Base-by-base conservation (phyloP, 2,329 filamentous ascomycete genomes). In the Pseudogymnoascus sp. region DNA sequence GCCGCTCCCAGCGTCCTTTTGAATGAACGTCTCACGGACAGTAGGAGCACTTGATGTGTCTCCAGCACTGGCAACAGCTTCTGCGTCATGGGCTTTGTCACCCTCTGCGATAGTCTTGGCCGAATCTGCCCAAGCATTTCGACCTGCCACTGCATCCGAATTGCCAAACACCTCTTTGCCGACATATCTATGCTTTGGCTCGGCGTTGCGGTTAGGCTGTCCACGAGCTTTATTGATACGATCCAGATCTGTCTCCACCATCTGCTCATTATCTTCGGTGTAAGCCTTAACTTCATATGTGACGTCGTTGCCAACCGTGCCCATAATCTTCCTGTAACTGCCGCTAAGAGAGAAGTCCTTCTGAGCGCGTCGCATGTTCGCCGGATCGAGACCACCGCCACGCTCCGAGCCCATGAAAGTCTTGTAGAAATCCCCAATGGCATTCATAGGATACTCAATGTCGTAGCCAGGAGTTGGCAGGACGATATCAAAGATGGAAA, bases 401-500 rank as follows among this genome's bases (percentile, higher is more conserved):
- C 84, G 82, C 58, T 89, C 83, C 60, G 83, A 88, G 33, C 77
- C 84, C 95, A 99, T 99, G 76, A 97, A 95, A 2, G 84, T 81
- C 66, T 82, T 82, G 77, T 97, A 99, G 73, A 88, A 96, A 2
- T 84, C 80, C n/a, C 89, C 91, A 65, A 96, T 85, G 36, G 85
- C 84, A 73, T 99, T 97, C 21, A 80, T 73, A 0, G 94, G 94
- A 72, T 97, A 99, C 36, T 90, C 75, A 39, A 97, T 84, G 68
- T 96, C 92, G 77, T 87, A 97, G 15, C 94, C 94, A 0, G 94
- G 94, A n/a, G 89, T 87, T 2, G 95, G 93, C 2, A 99, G 81
- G 10, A 99, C 92, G 65, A 97, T 73, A 71, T 99, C 94, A 71
- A 90, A 91, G 68, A 99, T 89, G 38, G 81, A 85, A 75, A 88